These are phyloP conservation scores for Boeremia exigua DNA, from an alignment of 2,329 filamentous ascomycete genomes.

Conservation along the genomic window DNA sequence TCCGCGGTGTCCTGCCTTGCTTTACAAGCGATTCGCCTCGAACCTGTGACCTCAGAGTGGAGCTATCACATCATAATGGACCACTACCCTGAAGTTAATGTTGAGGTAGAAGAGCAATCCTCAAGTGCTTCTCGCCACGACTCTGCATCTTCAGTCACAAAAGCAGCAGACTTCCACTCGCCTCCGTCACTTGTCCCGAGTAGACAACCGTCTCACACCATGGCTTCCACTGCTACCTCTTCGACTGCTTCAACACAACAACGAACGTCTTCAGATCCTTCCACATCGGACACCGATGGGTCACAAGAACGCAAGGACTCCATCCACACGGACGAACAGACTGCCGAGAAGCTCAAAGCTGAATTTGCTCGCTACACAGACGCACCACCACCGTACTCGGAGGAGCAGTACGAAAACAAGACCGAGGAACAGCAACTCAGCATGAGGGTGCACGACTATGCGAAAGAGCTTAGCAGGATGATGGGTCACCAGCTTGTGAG, in stretches of 20 bases:
- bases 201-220: conserved; percentile 12
- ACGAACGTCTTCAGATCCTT: conserved; percentile 1
- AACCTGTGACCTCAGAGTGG: conserved; percentile 13
- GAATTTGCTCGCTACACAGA: conserved; percentile 27
- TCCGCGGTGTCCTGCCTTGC: conserved; percentile 10
- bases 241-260: conserved; percentile 1
- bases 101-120: conserved; percentile 26
- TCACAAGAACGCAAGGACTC: conserved; percentile 18
- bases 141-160: conserved; percentile 24
- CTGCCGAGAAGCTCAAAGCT: conserved; percentile 21
- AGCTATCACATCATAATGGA: conserved; percentile 26
- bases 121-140: conserved; percentile 25
- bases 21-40: neutral
- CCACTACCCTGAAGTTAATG: conserved; percentile 31
- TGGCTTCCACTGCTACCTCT: neutral
- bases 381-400: conserved; percentile 30
- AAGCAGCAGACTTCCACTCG: conserved; percentile 13
- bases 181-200: conserved; percentile 10
- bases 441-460: conserved; percentile 35
- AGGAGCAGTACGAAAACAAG: conserved; percentile 32
- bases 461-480: conserved; percentile 35
- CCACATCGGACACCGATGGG: conserved; percentile 10
- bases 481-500: conserved; percentile 35
- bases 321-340: conserved; percentile 12
- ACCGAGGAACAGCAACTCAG: conserved; percentile 27